Evolutionary conservation across 202 grass and related monocot species (phyloP).

Genomic region (Elaeis oleifera): DNA sequence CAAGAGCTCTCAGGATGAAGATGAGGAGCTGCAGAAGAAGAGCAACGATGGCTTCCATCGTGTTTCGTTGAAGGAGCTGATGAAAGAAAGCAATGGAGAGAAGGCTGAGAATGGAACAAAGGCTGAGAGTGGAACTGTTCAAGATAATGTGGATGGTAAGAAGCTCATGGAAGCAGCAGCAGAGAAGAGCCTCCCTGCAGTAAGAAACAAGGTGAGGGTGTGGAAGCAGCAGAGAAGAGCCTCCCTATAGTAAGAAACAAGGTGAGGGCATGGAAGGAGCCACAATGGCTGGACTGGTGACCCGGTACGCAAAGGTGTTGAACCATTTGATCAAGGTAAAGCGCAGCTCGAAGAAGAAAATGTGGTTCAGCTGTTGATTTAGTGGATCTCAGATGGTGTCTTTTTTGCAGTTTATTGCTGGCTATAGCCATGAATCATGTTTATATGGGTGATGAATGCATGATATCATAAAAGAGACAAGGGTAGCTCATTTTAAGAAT

Average conservation of each 20-base stretch:
- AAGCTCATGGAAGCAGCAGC: slow-evolving; percentile 17
- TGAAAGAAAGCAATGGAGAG: slow-evolving; percentile 27
- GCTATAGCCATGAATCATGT: no score
- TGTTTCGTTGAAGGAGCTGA: slow-evolving; percentile 17
- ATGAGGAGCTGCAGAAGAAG: not conserved
- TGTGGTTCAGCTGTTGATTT: slow-evolving; percentile 4
- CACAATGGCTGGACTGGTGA: slow-evolving; percentile 45
- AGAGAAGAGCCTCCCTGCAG: slow-evolving; percentile 36
- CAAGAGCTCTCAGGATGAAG: not conserved
- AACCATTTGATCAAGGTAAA: slow-evolving; percentile 75
- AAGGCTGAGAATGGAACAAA: slow-evolving; percentile 7
- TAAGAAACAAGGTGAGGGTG: slow-evolving; percentile 26
- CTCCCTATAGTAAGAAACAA: slow-evolving; percentile 44
- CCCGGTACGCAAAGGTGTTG: slow-evolving; percentile 59
- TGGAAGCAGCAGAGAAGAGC: slow-evolving; percentile 24
- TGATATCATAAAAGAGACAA: no score
- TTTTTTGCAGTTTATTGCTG: no score
- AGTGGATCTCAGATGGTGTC: no score
- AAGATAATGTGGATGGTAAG: slow-evolving; percentile 33
- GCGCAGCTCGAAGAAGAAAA: slow-evolving; percentile 54
- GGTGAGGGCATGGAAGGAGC: slow-evolving; percentile 22
- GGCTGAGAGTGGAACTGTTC: slow-evolving; percentile 29
- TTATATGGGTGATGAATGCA: no score
- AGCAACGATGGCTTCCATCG: slow-evolving; percentile 11
- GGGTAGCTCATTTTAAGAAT: no score